These are phyloP conservation scores for Lachnellula suecica DNA, from an alignment of 2,329 filamentous ascomycete species.

Conservation along the genomic window DNA sequence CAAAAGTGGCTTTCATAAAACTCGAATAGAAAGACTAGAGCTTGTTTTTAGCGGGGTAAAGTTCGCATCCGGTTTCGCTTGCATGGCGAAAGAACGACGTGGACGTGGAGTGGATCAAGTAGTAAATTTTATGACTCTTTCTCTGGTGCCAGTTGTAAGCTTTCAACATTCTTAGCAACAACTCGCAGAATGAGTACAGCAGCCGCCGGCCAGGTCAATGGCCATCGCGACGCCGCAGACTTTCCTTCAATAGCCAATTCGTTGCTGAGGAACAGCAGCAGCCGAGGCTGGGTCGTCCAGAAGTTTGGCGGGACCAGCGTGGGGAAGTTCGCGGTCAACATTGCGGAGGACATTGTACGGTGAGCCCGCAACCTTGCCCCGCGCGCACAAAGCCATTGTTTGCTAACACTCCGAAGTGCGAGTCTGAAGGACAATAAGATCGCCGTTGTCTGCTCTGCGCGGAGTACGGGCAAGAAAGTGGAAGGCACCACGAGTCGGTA, in stretches of 20 bases:
- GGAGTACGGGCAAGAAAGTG: conserved; percentile 90
- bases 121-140: conserved; percentile 18
- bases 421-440: conserved; percentile 70
- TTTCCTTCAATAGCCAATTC: neutral
- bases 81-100: too few species aligned
- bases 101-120: too few species aligned
- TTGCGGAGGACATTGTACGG: conserved; percentile 70
- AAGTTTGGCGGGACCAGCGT: conserved; percentile 96
- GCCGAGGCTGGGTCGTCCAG: conserved; percentile 74
- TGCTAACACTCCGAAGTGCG: too few species aligned
- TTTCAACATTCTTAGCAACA: conserved; percentile 1
- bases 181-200: conserved; percentile 21
- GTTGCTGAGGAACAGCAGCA: conserved; percentile 32
- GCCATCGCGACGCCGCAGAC: conserved; percentile 12
- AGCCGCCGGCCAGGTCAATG: conserved; percentile 14
- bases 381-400: too few species aligned
- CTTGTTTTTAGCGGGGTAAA: too few species aligned
- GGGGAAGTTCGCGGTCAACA: conserved; percentile 84
- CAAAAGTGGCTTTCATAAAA: too few species aligned
- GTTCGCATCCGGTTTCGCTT: too few species aligned
- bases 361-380: too few species aligned
- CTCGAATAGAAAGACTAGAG: too few species aligned
- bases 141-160: neutral
- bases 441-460: conserved; percentile 91
- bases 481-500: conserved; percentile 94